A percentile compares a stretch with the other conserved stretches of the same genome.
These are phyloP conservation scores for Aureoboletus auriporus DNA, from an alignment of 768 basidiomycete species.

Conservation along the genomic window DNA sequence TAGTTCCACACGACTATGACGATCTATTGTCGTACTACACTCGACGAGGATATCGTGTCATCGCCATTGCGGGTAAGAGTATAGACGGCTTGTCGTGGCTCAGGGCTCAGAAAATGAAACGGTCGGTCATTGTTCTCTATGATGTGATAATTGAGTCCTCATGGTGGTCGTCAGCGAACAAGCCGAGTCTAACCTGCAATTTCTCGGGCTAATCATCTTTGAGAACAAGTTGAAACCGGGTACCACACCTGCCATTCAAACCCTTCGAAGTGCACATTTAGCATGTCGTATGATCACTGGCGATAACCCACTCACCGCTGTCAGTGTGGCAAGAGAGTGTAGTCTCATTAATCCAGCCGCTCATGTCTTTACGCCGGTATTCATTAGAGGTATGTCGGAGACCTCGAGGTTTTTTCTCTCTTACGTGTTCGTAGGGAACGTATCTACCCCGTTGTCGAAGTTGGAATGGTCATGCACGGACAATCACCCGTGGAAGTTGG, in stretches of 20 bases:
- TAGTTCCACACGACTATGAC: conserved; percentile 95
- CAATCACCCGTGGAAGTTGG: conserved; percentile 78
- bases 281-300: conserved; percentile 98
- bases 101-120: conserved; percentile 93
- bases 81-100: conserved; percentile 94
- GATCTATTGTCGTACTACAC: conserved; percentile 97
- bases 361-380: conserved; percentile 82
- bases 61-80: conserved; percentile 95
- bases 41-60: conserved; percentile 93
- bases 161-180: conserved; percentile 61
- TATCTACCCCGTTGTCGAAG: conserved; percentile 49
- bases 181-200: conserved; percentile 85
- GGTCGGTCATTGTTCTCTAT: conserved; percentile 43
- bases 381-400: conserved; percentile 55
- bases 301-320: conserved; percentile 93
- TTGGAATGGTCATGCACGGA: conserved; percentile 93
- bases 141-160: conserved; percentile 1
- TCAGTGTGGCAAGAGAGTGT: conserved; percentile 95
- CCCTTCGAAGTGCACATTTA: conserved; percentile 83
- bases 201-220: conserved; percentile 94
- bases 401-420: neutral
- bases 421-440: conserved; percentile 43
- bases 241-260: conserved; percentile 86
- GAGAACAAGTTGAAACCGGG: conserved; percentile 96
- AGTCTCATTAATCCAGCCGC: conserved; percentile 82